Evolutionary conservation across 2,329 filamentous ascomycete genomes (phyloP).

Genomic region (Pyrenophora graminea): DNA sequence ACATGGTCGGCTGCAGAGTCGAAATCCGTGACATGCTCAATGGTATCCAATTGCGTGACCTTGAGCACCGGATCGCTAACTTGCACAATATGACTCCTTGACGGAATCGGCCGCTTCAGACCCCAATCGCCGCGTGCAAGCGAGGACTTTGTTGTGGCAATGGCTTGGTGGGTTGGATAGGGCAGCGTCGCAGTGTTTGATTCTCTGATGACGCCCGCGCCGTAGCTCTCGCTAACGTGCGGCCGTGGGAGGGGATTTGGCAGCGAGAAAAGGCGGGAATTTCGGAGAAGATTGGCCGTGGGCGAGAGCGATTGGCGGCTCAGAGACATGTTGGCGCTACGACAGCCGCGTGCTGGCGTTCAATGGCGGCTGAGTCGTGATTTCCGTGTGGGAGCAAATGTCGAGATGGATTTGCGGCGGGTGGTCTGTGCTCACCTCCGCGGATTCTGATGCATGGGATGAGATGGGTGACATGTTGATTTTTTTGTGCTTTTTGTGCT

Average conservation of each 20-base stretch:
- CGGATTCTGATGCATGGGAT: slow-evolving; percentile 19
- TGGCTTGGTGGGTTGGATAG: slow-evolving; percentile 81
- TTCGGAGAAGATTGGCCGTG: slow-evolving; percentile 72
- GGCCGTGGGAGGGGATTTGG: slow-evolving; percentile 74
- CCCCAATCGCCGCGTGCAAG: slow-evolving; percentile 86
- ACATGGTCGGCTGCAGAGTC: slow-evolving; percentile 80
- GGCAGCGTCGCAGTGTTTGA: slow-evolving; percentile 74
- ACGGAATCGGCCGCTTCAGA: slow-evolving; percentile 80
- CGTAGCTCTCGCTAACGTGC: slow-evolving; percentile 48
- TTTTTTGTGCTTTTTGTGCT: too few species aligned
- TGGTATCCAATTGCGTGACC: slow-evolving; percentile 77
- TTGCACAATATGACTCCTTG: slow-evolving; percentile 69
- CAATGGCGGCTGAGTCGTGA: slow-evolving; percentile 39
- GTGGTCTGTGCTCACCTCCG: slow-evolving; percentile 20
- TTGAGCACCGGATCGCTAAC: slow-evolving; percentile 73
- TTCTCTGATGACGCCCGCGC: slow-evolving; percentile 54
- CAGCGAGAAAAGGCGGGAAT: slow-evolving; percentile 87
- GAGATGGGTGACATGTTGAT: background rate
- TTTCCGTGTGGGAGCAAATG: slow-evolving; percentile 16
- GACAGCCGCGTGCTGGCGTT: slow-evolving; percentile 39
- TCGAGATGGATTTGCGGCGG: slow-evolving; percentile 17
- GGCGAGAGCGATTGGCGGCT: slow-evolving; percentile 55
- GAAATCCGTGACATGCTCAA: slow-evolving; percentile 89
- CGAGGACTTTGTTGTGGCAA: slow-evolving; percentile 75
- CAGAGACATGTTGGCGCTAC: slow-evolving; percentile 44